Conservation (phyloP, 805 yeast species). For the Tetrapisispora fleetii region DNA sequence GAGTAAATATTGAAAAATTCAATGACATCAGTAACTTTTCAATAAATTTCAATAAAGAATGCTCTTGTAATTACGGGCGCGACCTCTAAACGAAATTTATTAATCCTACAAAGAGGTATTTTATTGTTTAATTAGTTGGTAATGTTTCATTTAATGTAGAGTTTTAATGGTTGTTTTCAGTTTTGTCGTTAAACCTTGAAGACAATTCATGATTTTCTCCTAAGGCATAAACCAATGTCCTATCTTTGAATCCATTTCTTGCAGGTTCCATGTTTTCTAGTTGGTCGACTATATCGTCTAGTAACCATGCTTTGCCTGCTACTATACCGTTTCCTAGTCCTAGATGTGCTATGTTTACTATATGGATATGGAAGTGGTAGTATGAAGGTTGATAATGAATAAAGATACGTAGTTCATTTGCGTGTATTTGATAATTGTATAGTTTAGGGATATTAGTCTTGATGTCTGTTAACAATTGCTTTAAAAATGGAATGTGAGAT, state of each 20-base stretch:
- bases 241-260: constrained; percentile 44
- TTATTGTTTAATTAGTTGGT: neutral
- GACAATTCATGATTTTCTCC: constrained; percentile 78
- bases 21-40: neutral
- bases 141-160: neutral
- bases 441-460: constrained; percentile 36
- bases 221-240: constrained; percentile 53
- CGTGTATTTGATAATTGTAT: constrained; percentile 34
- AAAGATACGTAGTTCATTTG: constrained; percentile 61
- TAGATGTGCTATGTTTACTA: constrained; percentile 61
- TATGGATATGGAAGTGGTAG: constrained; percentile 91
- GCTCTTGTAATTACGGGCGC: neutral
- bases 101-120: neutral
- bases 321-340: constrained; percentile 62
- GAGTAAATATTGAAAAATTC: too few species aligned
- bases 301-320: constrained; percentile 70
- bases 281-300: constrained; percentile 76
- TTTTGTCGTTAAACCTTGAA: constrained; percentile 23
- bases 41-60: neutral
- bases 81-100: neutral
- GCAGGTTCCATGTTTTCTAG: constrained; percentile 37
- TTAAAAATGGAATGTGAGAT: constrained; percentile 50
- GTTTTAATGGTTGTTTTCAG: neutral
- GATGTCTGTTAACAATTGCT: constrained; percentile 36
- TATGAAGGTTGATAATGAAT: constrained; percentile 95